Evolutionary conservation across 2,329 filamentous ascomycete species (phyloP).

Genomic region (Penicillium sp.): DNA sequence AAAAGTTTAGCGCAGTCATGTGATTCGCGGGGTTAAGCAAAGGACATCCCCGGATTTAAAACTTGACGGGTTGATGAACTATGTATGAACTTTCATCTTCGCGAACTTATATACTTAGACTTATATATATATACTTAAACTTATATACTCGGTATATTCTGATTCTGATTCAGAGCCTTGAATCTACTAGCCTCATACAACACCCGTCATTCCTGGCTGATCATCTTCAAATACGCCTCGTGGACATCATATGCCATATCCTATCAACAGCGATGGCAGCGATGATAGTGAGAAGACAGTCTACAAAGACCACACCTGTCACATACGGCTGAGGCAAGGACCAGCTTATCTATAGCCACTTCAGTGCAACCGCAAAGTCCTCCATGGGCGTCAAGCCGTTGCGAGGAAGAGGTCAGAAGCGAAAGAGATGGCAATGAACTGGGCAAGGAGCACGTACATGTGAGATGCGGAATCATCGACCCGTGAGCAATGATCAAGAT

Average conservation of each 20-base stretch:
- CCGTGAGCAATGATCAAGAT: too few species aligned
- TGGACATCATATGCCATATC: background rate
- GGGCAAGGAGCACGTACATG: constrained; percentile 58
- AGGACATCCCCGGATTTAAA: constrained; percentile 4
- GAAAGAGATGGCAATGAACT: constrained; percentile 60
- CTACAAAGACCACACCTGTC: background rate
- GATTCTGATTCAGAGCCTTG: background rate
- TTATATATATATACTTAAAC: too few species aligned
- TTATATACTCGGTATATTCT: background rate
- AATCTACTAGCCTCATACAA: background rate
- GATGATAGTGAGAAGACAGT: background rate
- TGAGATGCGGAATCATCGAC: constrained; percentile 52
- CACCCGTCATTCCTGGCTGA: background rate
- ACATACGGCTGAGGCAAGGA: background rate
- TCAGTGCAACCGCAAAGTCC: background rate
- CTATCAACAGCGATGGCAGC: background rate
- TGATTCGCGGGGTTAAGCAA: constrained; percentile 24
- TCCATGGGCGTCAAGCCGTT: background rate
- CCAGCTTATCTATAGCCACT: background rate
- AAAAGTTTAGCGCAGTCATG: constrained; percentile 30
- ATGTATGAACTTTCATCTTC: background rate
- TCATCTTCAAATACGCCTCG: background rate
- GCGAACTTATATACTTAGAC: background rate
- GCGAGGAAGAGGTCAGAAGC: constrained; percentile 58
- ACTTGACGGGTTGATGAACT: background rate